Conservation (phyloP, 495 filamentous ascomycete genomes). For the Geoglossum glabrum region DNA sequence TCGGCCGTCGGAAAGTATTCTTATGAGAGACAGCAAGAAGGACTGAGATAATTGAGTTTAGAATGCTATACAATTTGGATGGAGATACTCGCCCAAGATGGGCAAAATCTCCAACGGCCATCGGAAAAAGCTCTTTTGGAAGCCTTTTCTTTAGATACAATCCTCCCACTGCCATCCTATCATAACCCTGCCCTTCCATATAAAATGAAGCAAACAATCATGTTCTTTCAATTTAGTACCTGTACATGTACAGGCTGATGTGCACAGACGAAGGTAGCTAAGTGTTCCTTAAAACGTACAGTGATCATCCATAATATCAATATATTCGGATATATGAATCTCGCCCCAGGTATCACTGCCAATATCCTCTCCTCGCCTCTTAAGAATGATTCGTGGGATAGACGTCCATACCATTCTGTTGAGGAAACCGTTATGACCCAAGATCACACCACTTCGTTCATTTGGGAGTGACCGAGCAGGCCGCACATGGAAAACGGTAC, state of each 20-base stretch:
- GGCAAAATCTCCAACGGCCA: no score
- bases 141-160: no score
- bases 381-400: constrained; percentile 9
- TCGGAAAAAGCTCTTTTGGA: no score
- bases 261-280: neutral
- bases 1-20: no score
- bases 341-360: constrained; percentile 8
- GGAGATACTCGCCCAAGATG: no score
- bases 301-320: neutral
- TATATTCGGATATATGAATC: neutral
- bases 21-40: no score
- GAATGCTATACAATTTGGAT: no score
- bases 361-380: constrained; percentile 8
- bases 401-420: constrained; percentile 6
- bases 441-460: constrained; percentile 8
- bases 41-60: no score
- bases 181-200: no score
- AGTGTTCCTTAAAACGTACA: constrained; percentile 1
- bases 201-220: no score
- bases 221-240: neutral
- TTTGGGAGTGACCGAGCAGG: constrained; percentile 8
- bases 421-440: constrained; percentile 9
- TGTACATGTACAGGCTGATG: neutral
- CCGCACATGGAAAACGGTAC: constrained; percentile 1
- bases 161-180: no score